Base-by-base conservation (phyloP, 2,329 filamentous ascomycete genomes). In the Pseudocercospora musae region DNA sequence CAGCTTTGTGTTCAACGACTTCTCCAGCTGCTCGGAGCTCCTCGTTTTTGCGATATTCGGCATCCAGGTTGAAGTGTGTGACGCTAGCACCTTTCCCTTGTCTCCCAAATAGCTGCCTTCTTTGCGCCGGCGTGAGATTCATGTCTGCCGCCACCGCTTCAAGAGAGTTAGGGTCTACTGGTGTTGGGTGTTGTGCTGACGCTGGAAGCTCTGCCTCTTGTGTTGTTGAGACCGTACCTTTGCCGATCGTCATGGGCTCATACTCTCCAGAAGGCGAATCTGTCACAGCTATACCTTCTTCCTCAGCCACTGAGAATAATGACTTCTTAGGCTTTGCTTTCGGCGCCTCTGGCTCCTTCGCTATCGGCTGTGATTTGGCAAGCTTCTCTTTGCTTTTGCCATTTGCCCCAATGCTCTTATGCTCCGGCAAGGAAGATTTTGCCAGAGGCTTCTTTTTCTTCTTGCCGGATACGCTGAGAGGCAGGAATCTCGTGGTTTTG, bases 41-140 rank as follows among this genome's bases (percentile, higher is more conserved):
- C 78, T 96, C 90, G 75, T 98, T 98, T 71, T 90, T 86, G 23
- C 84, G 85, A 76, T 98, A 98, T 78, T 97, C 93, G 62, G 82
- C 80, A 74, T 96, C 92, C 67, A 92, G 93, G 78, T 96, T 91
- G 83, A 97, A 96, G 71, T 89, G 92, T 66, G 93, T 84, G 40
- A 96, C 84, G 48, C 85, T 87, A 7, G 79, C 66, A 59, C 75
- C 68, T 67, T 76, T 71, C 31, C 64, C 64, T 48, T 71, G 68
- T 4, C 93, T 89, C 1, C 94, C 94, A 73, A 98, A 94, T 3
- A 98, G 85, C 73, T 96, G 92, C 46, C 94, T 88, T 44, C 88
- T 84, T 67, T 91, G 88, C 0, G 90, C 83, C 4, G 87, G 85
- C 3, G 91, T 90, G 13, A 97, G 85, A 66, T 95, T 90, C 42